Conservation (phyloP, 768 basidiomycete genomes). For the Floccularia luteovirens region DNA sequence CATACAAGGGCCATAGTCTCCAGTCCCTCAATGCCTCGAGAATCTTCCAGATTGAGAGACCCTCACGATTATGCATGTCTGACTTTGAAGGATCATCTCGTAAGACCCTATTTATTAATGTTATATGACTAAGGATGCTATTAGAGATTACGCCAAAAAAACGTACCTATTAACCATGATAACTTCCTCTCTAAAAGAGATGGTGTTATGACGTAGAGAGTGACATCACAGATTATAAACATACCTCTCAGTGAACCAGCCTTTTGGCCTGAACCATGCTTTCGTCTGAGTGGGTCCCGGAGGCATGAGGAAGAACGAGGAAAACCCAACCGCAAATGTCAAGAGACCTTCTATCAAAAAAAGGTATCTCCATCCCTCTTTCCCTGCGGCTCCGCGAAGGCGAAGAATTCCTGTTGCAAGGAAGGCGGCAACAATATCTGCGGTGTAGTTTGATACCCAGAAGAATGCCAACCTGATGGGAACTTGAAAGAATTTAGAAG, state of each 20-base stretch:
- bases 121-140: background rate
- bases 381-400: conserved; percentile 43
- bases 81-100: conserved; percentile 63
- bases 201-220: too few species aligned
- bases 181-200: conserved; percentile 38
- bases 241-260: conserved; percentile 59
- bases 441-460: conserved; percentile 55
- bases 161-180: conserved; percentile 52
- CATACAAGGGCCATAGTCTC: conserved; percentile 61
- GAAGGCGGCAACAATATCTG: conserved; percentile 52
- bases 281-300: conserved; percentile 60
- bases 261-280: conserved; percentile 49
- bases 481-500: conserved; percentile 21
- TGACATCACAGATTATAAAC: conserved; percentile 1
- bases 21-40: conserved; percentile 48
- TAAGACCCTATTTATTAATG: conserved; percentile 23
- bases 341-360: conserved; percentile 48
- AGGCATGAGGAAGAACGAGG: conserved; percentile 52
- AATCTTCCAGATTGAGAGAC: conserved; percentile 40
- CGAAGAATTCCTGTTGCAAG: conserved; percentile 55
- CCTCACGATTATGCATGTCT: conserved; percentile 69
- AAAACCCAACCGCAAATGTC: conserved; percentile 41
- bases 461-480: conserved; percentile 65
- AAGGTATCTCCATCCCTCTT: conserved; percentile 52
- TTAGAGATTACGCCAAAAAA: background rate